phyloP scores from a whole-genome alignment of 495 filamentous ascomycete species.

The Friedmanniomyces endolithicus region DNA sequence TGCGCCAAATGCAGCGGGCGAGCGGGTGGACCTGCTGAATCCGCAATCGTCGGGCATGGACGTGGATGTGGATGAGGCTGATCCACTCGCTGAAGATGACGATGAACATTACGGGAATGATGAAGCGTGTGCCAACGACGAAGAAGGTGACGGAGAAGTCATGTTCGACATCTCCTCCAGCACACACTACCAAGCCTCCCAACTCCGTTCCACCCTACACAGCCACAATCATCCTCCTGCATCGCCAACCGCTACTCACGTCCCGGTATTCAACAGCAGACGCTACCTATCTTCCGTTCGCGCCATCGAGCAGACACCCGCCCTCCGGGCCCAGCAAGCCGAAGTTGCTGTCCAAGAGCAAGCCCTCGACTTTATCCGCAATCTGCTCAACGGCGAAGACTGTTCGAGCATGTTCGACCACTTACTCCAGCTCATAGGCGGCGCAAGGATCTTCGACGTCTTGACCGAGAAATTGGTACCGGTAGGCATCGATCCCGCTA shows the following conservation, averaged over 20 bases:
- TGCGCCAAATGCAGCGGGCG: slow-evolving; percentile 51
- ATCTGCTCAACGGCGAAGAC: slow-evolving; percentile 63
- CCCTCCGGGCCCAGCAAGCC: slow-evolving; percentile 54
- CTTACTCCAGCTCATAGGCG: slow-evolving; percentile 62
- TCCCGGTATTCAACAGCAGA: slow-evolving; percentile 4
- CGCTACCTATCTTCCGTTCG: slow-evolving; percentile 39
- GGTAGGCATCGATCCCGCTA: neutral
- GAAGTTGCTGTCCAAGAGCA: slow-evolving; percentile 83
- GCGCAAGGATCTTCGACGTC: slow-evolving; percentile 62
- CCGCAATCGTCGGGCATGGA: slow-evolving; percentile 33
- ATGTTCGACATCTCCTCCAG: slow-evolving; percentile 40
- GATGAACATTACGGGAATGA: slow-evolving; percentile 21
- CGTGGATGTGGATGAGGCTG: slow-evolving; percentile 34
- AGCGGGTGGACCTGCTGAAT: slow-evolving; percentile 55
- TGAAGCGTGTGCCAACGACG: slow-evolving; percentile 22
- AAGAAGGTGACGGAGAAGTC: slow-evolving; percentile 40
- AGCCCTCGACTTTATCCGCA: slow-evolving; percentile 73
- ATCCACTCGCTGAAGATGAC: slow-evolving; percentile 31
- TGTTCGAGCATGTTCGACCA: slow-evolving; percentile 70
- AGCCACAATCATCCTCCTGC: neutral
- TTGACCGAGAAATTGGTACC: slow-evolving; percentile 53
- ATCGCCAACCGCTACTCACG: too few relatives aligned
- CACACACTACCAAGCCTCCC: slow-evolving; percentile 27
- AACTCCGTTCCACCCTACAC: slow-evolving; percentile 25
- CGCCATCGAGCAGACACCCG: slow-evolving; percentile 43